Evolutionary conservation across 192 early-diverging fungal species (phyloP), one percentile per base, ranked within the genome.

Genomic region (Oehlia diaphana): DNA sequence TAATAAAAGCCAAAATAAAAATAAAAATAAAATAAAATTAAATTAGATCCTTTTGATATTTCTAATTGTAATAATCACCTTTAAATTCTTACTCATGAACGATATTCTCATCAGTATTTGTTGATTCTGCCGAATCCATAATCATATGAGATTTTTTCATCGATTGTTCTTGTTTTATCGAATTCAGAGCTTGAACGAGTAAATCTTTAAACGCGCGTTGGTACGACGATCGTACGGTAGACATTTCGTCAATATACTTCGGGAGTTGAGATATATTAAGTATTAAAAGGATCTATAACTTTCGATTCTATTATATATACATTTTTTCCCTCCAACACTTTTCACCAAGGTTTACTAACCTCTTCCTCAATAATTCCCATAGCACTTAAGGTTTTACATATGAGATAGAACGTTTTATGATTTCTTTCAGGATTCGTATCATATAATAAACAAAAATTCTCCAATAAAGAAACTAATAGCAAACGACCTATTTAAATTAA

Each of bases 391-490:
- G 94, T 96, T 66, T 93, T 91, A 81, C 97, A 97, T 42, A 98
- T 92, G 16, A 94, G 85, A 77, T 93, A 95, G 77, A 98, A 98
- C 21, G 97, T 85, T 53, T 89, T 85, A 28, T 92, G 92, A 81
- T 96, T 97, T 63, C 91, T 89, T 81, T 96, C 90, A 2, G 94
- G 94, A 53, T 90, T 90, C 67, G 96, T 91, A 82, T 95, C 95
- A 84, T 98, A 97, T 26, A 96, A 83, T 44, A 89, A 83, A 80
- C 95, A 96, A 86, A 96, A 98, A 81, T 94, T 94, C 75, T 98
- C 97, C 2, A 98, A 87, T 26, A 98, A 83, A 26, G 95, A 92
- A 0, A 97, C 96, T 19, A 98, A 87, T 0, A 98, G 83, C 44
- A 98, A 84, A 37, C 93, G 89, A 31, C 93, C 93, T 81, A 75